Conservation (phyloP, 129 eudicot genomes). For the Deinandra increscens region DNA sequence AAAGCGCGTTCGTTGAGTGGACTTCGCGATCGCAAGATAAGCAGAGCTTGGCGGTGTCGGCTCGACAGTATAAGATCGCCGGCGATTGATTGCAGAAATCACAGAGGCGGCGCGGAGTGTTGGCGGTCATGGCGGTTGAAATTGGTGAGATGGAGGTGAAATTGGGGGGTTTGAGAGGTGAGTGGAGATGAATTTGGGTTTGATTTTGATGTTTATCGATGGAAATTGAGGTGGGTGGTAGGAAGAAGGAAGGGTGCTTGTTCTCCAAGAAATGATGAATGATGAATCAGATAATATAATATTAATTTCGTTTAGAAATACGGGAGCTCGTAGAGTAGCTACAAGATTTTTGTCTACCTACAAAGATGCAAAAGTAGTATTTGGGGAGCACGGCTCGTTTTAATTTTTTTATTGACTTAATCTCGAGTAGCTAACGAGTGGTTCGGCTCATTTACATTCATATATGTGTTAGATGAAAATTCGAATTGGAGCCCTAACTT, state of each 20-base stretch:
- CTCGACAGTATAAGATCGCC: constrained; percentile 73
- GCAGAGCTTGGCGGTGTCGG: constrained; percentile 83
- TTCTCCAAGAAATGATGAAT: constrained; percentile 27
- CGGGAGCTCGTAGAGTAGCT: too few relatives aligned
- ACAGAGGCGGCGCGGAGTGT: constrained; percentile 36
- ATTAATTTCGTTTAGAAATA: too few relatives aligned
- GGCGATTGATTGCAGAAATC: constrained; percentile 65
- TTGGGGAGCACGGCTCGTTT: too few relatives aligned
- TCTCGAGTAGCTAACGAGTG: too few relatives aligned
- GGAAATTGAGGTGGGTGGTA: constrained; percentile 15
- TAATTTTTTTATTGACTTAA: too few relatives aligned
- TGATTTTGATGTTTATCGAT: neutral
- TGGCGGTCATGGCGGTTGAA: constrained; percentile 26
- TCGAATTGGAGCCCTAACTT: too few relatives aligned
- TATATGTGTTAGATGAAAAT: too few relatives aligned
- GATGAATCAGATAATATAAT: neutral
- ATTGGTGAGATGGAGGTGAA: neutral
- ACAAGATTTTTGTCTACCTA: too few relatives aligned
- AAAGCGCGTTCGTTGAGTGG: constrained; percentile 74
- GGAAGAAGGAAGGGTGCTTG: constrained; percentile 24
- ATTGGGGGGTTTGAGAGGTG: neutral
- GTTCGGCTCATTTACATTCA: too few relatives aligned
- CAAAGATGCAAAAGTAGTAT: too few relatives aligned
- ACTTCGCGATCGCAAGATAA: constrained; percentile 73
- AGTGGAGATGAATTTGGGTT: neutral